Base-by-base conservation (phyloP, 169 alveolate species). In the Plasmodium knowlesi region DNA sequence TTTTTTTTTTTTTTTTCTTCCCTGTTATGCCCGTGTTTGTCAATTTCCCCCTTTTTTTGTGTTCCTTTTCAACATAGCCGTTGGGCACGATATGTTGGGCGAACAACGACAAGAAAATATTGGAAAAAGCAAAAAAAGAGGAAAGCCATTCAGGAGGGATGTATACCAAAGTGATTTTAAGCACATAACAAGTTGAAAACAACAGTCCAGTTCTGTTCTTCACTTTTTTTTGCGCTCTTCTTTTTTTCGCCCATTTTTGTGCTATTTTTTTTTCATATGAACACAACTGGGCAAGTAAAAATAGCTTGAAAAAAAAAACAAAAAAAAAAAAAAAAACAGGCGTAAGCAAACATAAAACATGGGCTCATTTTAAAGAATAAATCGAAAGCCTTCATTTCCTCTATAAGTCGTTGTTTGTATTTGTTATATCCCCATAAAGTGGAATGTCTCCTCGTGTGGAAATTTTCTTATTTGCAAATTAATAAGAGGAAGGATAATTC, bases 251-350 rank as follows among this genome's bases (percentile, higher is more conserved):
- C 22, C 74, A 70, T 83, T 67, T 50, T 34, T 84, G 83, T 76
- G 83, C 46, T 76, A 25, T 37, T 76, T 76, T 76, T 76, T 2
- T 46, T 76, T 6, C 50, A 37, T 6, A 37, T 76, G 46, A 28
- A 76, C 50, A 32, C 14, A 76, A 25, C 32, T 28, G 8, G 67
- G n/a, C 50, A 25, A 19, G 50, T 32, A 28, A 76, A 76, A 32
- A 28, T 76, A 28, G 83, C 83, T 76, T 9, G 28, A 76, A 76
- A 32, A 76, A 76, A 76, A 76, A 76, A 39, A 39, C 1, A 39
- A 2, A 39, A 39, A 76, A 76, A 76, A 41, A 81, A 81, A 81
- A 81, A 81, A 43, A 50, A 81, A 81, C 22, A 50, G 61, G 61
- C 22, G 61, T 50, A 50, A 50, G 61, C 25, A 0, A 50, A 50